Evolutionary conservation across 2,329 filamentous ascomycete species (phyloP), one percentile per base, ranked within the genome.

Genomic region (Aurifilum marmelostoma): DNA sequence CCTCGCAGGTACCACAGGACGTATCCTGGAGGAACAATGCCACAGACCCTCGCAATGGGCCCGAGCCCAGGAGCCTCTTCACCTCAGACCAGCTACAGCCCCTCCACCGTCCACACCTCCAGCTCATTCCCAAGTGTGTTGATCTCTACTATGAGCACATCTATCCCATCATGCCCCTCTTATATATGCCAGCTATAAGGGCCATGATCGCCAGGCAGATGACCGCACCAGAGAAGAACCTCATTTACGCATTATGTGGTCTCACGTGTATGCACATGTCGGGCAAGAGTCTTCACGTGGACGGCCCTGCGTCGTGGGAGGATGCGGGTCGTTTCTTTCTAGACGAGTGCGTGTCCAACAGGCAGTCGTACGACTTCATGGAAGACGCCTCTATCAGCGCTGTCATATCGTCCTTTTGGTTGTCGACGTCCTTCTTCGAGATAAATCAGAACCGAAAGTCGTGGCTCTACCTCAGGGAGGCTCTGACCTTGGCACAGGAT

Each of bases 141-240:
- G 87, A 89, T 59, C 86, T 87, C 71, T 90, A 87, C 78, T 87
- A 89, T 77, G 80, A 83, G 73, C 83, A 89, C 75, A 83, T 90
- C 66, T 90, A 90, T 72, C 87, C 87, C n/a, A 87, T 87, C 65
- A 87, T 89, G 80, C 88, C 88, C 0, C 82, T 90, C 4, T 77
- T 90, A 9, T 85, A 89, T 66, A 87, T 87, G 75, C 85, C 88
- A 59, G 81, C 81, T 11, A 80, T 88, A 60, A 80, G 83, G 60
- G 81, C 80, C 72, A 85, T 87, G 75, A 85, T 78, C 75, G 79
- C 71, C 78, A 81, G 79, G 14, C 75, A 76, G 21, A 76, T 82
- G 69, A 74, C 77, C 37, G 76, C 75, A 61, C 77, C 77, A 16
- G 81, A 83, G 62, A 80, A 80, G 73, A 83, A 81, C 71, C 78